A percentile compares a stretch with the other conserved stretches of the same genome.
phyloP scores from a whole-genome alignment of 129 eudicot genomes.

The Pulicaria dysenterica region DNA sequence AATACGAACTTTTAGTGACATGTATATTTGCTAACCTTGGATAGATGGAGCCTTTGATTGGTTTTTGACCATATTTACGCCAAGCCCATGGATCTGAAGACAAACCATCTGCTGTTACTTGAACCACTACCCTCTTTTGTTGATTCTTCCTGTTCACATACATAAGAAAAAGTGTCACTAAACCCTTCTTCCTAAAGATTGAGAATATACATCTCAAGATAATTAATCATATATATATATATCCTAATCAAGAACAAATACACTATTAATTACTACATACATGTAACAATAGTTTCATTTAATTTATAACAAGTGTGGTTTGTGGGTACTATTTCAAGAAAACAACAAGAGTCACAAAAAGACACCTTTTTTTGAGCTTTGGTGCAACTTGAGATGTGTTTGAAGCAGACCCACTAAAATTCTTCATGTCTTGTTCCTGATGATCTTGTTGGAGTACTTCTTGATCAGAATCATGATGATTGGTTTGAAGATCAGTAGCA shows the following conservation, averaged over 20 bases:
- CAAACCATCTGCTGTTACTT: constrained; percentile 65
- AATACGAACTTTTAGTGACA: background rate
- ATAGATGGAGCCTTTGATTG: constrained; percentile 90
- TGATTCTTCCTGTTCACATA: constrained; percentile 66
- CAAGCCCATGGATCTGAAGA: constrained; percentile 93
- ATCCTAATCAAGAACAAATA: too few relatives aligned
- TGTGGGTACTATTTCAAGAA: background rate
- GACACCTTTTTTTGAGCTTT: constrained; percentile 62
- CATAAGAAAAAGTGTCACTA: constrained; percentile 16
- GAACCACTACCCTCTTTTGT: constrained; percentile 66
- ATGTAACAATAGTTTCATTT: too few relatives aligned
- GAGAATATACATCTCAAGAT: too few relatives aligned
- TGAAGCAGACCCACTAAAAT: constrained; percentile 31
- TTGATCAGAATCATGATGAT: constrained; percentile 29
- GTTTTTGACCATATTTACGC: constrained; percentile 96
- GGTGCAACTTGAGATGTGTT: constrained; percentile 42
- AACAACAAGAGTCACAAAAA: background rate
- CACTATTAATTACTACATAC: too few relatives aligned
- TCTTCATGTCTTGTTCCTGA: constrained; percentile 29
- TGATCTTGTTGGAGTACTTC: constrained; percentile 22
- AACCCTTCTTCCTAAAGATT: background rate
- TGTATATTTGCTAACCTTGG: constrained; percentile 60
- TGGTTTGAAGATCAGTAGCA: constrained; percentile 17
- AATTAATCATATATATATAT: too few relatives aligned
- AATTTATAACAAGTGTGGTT: constrained; percentile 5